Percentiles rank a stretch among this genome's conserved stretches.
Evolutionary conservation across 2,329 filamentous ascomycete species (phyloP).

Genomic region (Graphilbum fragrans): DNA sequence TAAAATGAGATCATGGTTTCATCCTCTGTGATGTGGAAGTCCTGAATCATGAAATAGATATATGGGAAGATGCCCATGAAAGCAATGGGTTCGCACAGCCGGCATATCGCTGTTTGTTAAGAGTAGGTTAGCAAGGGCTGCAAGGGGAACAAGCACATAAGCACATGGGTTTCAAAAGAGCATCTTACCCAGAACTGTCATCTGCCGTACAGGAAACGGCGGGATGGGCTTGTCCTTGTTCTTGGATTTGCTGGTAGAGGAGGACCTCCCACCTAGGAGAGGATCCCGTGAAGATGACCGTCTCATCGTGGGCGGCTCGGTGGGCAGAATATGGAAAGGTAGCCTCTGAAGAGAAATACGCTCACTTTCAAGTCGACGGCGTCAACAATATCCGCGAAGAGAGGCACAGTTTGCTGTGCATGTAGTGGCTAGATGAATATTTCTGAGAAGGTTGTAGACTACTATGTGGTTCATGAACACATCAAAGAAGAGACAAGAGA

Average conservation of each 20-base stretch:
- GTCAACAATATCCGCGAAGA: no score
- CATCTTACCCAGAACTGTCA: slow-evolving; percentile 23
- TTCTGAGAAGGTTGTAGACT: no score
- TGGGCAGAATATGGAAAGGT: no score
- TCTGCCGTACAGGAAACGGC: slow-evolving; percentile 23
- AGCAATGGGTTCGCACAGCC: slow-evolving; percentile 95
- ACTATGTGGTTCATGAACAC: no score
- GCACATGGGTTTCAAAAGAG: neutral
- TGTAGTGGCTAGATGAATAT: no score
- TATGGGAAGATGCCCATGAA: slow-evolving; percentile 99
- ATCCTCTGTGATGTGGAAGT: slow-evolving; percentile 74
- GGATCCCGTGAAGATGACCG: neutral
- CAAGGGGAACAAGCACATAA: neutral
- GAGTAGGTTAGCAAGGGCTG: neutral
- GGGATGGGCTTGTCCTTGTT: slow-evolving; percentile 10
- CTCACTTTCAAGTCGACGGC: no score
- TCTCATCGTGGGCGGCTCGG: slow-evolving; percentile 1
- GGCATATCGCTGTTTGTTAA: slow-evolving; percentile 59
- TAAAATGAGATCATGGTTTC: slow-evolving; percentile 77
- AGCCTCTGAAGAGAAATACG: no score
- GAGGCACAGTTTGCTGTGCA: no score
- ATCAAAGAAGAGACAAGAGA: no score
- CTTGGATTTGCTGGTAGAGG: neutral
- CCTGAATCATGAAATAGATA: slow-evolving; percentile 93
- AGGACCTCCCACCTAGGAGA: neutral